Evolutionary conservation across 768 basidiomycete genomes (phyloP).

Genomic region (Termitomyces bulborhizus): DNA sequence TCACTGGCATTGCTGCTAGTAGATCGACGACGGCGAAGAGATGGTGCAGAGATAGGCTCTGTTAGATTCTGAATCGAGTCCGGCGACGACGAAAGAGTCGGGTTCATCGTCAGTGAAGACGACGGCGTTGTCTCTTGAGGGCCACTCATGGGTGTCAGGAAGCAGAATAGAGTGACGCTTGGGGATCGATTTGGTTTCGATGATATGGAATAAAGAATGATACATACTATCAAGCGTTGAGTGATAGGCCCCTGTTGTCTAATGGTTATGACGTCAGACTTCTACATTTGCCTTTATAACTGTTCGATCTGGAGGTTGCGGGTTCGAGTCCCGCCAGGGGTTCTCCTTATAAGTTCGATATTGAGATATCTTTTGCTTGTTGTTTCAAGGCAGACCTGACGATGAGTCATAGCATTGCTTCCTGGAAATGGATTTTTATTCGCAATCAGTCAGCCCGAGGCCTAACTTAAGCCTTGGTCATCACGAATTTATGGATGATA

Average conservation of each 20-base stretch:
- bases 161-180: neutral
- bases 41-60: constrained; percentile 5
- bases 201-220: too few relatives aligned
- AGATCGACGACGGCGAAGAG: constrained; percentile 12
- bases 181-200: too few relatives aligned
- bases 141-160: constrained; percentile 11
- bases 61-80: constrained; percentile 2
- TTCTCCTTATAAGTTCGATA: constrained; percentile 18
- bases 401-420: too few relatives aligned
- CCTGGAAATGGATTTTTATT: too few relatives aligned
- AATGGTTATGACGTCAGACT: constrained; percentile 92
- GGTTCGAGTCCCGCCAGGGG: constrained; percentile 85
- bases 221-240: too few relatives aligned
- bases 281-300: constrained; percentile 33
- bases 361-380: too few relatives aligned
- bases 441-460: too few relatives aligned
- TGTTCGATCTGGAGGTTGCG: constrained; percentile 70
- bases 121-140: constrained; percentile 5
- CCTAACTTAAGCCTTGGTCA: neutral
- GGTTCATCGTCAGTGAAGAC: neutral
- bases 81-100: constrained; percentile 11
- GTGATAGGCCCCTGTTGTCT: constrained; percentile 68
- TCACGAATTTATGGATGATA: neutral
- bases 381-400: too few relatives aligned
- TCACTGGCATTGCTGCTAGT: constrained; percentile 31